Base-by-base conservation (phyloP, 352 stramenopile species). In the Plasmopara viticola region DNA sequence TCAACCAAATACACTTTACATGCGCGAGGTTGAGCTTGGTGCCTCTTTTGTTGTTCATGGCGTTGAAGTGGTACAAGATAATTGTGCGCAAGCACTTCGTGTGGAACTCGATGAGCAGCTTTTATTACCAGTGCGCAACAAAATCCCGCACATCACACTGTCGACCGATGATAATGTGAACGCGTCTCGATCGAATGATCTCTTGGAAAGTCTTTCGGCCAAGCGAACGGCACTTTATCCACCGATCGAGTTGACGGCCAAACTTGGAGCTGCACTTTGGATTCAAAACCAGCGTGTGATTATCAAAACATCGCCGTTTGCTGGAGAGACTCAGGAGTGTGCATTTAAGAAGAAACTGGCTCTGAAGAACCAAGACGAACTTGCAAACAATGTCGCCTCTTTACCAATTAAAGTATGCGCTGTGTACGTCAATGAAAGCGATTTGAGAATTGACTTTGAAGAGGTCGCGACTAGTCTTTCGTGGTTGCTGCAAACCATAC, bases 141-240 rank as follows among this genome's bases (percentile, higher is more conserved):
- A 80, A 42, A 62, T 83, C 14, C 65, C 72, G 9, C 78, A 87
- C 44, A 70, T 90, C 35, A 90, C 78, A 0, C 48, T 90, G 5
- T 90, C 78, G 4, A 84, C 64, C 1, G 55, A 43, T 10, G 42
- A 66, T 29, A 57, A 64, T 9, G 60, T 87, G 9, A 71, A 61
- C 48, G 71, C 76, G 2, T 72, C 68, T 17, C 87, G 87, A 44
- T 90, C 78, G 18, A 90, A 90, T 46, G 72, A 86, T 33, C 46
- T 90, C 25, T 48, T 90, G 17, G 48, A 63, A 15, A 47, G 50
- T 34, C 10, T 29, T 14, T 37, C 33, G 12, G 67, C 60, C 14
- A 58, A 29, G 20, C 64, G 69, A 30, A 62, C 41, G n/a, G 4
- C 38, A 4, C 52, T 80, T 31, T 17, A 60, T 10, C 57, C 57